Evolutionary conservation across 2,329 filamentous ascomycete species (phyloP).

Genomic region (Aureobasidium sp.): DNA sequence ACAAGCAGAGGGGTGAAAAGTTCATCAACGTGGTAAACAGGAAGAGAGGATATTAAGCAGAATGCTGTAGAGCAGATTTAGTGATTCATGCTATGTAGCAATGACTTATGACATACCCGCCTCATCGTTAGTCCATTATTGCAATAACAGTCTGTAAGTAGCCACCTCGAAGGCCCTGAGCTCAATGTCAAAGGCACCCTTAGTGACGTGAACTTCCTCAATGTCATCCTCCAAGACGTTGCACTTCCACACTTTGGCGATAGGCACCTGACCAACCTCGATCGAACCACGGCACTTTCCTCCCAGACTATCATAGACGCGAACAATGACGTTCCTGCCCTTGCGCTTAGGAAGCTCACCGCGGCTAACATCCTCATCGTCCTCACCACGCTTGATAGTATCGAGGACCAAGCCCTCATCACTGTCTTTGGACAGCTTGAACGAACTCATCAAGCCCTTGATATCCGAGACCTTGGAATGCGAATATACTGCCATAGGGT

Average conservation of each 20-base stretch:
- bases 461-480: slow-evolving; percentile 22
- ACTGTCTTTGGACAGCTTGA: slow-evolving; percentile 49
- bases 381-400: slow-evolving; percentile 74
- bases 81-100: background rate
- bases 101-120: background rate
- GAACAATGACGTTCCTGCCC: slow-evolving; percentile 70
- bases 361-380: slow-evolving; percentile 45
- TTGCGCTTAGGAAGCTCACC: slow-evolving; percentile 50
- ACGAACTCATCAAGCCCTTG: slow-evolving; percentile 39
- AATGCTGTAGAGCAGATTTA: background rate
- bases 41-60: slow-evolving; percentile 48
- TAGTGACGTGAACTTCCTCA: slow-evolving; percentile 50
- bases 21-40: slow-evolving; percentile 55
- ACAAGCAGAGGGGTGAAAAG: slow-evolving; percentile 42
- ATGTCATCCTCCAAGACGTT: slow-evolving; percentile 85
- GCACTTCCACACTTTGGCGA: slow-evolving; percentile 71
- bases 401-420: slow-evolving; percentile 69
- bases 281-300: slow-evolving; percentile 68
- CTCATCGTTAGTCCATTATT: slow-evolving; percentile 11
- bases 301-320: slow-evolving; percentile 82
- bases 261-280: slow-evolving; percentile 52
- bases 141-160: slow-evolving; percentile 27
- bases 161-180: slow-evolving; percentile 32
- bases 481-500: slow-evolving; percentile 55
- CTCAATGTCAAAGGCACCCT: slow-evolving; percentile 31